These are phyloP conservation scores for Fallopia convolvulus DNA, from an alignment of 148 eudicot genomes.

Conservation along the genomic window DNA sequence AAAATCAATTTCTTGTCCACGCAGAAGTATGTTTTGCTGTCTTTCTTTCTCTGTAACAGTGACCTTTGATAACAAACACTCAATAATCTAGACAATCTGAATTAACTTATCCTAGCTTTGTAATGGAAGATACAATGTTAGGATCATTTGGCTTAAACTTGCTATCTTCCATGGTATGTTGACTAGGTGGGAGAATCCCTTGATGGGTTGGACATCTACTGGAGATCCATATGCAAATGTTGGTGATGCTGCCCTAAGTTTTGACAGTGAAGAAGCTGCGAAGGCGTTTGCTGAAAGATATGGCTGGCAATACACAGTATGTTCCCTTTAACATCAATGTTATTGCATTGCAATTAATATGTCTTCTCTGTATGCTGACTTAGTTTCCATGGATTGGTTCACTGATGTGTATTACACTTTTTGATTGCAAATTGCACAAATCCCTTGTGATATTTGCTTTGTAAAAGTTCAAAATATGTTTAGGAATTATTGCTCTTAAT, in stretches of 20 bases:
- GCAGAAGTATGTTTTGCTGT: conserved; percentile 22
- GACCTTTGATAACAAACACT: not conserved
- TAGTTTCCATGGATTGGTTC: not conserved
- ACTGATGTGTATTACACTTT: not conserved
- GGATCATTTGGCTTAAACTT: not conserved
- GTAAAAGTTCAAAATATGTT: not conserved
- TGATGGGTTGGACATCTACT: conserved; percentile 99
- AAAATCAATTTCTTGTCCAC: conserved; percentile 87
- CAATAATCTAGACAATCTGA: no score
- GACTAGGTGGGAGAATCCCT: conserved; percentile 86
- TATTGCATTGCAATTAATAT: not conserved
- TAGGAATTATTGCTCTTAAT: not conserved
- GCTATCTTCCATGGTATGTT: not conserved
- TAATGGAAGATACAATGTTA: not conserved
- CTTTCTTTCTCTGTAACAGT: not conserved
- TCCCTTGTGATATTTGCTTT: not conserved
- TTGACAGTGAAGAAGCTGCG: conserved; percentile 78
- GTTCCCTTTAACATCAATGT: conserved; percentile 11
- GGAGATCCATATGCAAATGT: conserved; percentile 97
- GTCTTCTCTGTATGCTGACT: not conserved
- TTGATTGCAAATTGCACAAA: not conserved
- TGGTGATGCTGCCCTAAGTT: conserved; percentile 77
- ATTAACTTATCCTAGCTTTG: not conserved
- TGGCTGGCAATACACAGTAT: conserved; percentile 94
- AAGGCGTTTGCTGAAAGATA: conserved; percentile 65